A percentile compares a stretch with the other conserved stretches of the same genome.
Conservation (phyloP, 2,329 filamentous ascomycete genomes). For the Colletotrichum sansevieriae region DNA sequence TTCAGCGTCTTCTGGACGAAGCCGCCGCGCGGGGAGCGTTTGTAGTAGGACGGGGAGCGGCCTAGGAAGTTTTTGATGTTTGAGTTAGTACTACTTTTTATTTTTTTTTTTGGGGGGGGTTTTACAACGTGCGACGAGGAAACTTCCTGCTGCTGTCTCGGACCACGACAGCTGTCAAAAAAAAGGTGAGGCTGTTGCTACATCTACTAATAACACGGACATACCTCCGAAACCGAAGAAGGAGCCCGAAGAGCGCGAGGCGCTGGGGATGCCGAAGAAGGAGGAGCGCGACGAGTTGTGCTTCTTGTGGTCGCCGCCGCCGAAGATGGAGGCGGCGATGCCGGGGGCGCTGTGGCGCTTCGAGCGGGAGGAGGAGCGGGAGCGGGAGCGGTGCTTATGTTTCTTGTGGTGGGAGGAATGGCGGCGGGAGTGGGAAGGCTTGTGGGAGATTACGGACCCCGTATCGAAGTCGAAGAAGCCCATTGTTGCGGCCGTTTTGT, state of each 20-base stretch:
- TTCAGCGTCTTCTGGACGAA: slow-evolving; percentile 81
- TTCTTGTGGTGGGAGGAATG: slow-evolving; percentile 40
- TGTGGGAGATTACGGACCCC: slow-evolving; percentile 40
- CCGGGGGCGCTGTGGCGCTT: slow-evolving; percentile 52
- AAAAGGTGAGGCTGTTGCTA: not conserved
- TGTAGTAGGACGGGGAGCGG: slow-evolving; percentile 74
- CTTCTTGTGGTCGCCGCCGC: slow-evolving; percentile 52
- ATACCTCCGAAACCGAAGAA: slow-evolving; percentile 60
- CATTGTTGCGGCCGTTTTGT: slow-evolving; percentile 17
- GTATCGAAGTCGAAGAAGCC: slow-evolving; percentile 43
- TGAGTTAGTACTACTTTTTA: not conserved
- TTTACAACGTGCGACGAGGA: not conserved
- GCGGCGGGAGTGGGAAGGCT: slow-evolving; percentile 41
- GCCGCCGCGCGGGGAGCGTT: slow-evolving; percentile 83
- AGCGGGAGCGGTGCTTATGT: slow-evolving; percentile 54
- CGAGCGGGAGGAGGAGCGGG: slow-evolving; percentile 55
- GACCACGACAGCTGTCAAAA: too few species aligned
- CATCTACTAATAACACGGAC: slow-evolving; percentile 14
- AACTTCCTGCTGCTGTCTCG: not conserved
- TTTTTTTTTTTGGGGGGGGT: too few species aligned
- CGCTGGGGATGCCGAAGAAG: slow-evolving; percentile 62
- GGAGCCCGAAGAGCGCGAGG: slow-evolving; percentile 54
- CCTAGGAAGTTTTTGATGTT: slow-evolving; percentile 47
- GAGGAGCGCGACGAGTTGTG: slow-evolving; percentile 58
- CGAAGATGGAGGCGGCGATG: slow-evolving; percentile 61